Base-by-base conservation (phyloP, 1,139 yeast species). In the Suhomyces coccinellae region DNA sequence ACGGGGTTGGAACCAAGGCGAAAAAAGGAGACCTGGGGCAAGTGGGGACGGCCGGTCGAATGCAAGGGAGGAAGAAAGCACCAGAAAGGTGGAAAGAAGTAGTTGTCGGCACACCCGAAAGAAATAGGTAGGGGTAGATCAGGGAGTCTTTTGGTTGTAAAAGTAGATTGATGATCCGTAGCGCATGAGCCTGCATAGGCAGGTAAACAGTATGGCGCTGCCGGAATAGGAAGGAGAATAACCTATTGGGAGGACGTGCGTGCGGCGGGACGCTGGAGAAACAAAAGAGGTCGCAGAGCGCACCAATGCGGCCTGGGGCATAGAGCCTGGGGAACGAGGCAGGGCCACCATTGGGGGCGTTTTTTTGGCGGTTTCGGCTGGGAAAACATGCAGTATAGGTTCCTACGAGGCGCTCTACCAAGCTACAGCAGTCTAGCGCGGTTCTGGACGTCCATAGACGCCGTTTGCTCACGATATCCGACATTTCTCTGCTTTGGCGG, bases 151-250 rank as follows among this genome's bases (percentile, higher is more conserved):
- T 14, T 27, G 38, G 20, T 5, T n/a, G 32, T 22, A 24, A 22
- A 12, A 27, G 5, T 7, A 16, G 11, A 41, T 20, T 20, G 33
- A 32, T 36, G 40, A 37, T 41, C 36, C 36, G 29, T 22, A 34
- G 17, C 16, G 36, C 28, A 15, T 36, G 16, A 12, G 30, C 44
- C 44, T 41, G 44, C 44, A 41, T 11, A 31, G 36, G 28, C 22
- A 39, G 36, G 50, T 46, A 46, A 46, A 46, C 46, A 40, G 36
- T n/a, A 22, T 28, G 14, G 15, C 33, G 28, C 22, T 32, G 16
- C 50, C 48, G 22, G 22, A 47, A 14, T 47, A 47, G 50, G 50
- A 44, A 47, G 46, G 48, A 33, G 46, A 29, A 43, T 47, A 41
- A 20, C 50, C 48, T 36, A 41, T 44, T 46, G 45, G 36, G 48